These are phyloP conservation scores for Stephanodiscus minutulus DNA, from an alignment of 108 stramenopile genomes.

Conservation along the genomic window DNA sequence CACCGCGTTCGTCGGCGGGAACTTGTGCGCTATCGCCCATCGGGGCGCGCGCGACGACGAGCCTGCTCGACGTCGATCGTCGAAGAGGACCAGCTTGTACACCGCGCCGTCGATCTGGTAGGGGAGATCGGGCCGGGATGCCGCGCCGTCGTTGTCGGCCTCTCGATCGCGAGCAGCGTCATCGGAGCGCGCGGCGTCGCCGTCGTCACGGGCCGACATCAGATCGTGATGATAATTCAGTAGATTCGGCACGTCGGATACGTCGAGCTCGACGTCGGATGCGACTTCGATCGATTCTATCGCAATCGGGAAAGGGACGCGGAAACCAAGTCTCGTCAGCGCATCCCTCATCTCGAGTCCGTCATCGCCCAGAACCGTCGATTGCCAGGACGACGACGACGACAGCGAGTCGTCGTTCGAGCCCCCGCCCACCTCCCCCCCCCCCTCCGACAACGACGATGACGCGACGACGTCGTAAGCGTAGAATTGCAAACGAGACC, in stretches of 20 bases:
- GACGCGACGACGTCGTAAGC: slow-evolving; percentile 80
- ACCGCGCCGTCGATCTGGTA: slow-evolving; percentile 93
- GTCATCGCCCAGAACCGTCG: slow-evolving; percentile 16
- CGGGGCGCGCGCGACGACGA: slow-evolving; percentile 78
- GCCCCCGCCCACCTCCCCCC: neutral
- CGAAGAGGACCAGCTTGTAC: slow-evolving; percentile 78
- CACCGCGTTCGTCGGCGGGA: slow-evolving; percentile 66
- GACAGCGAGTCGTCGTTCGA: too few species aligned
- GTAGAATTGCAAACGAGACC: slow-evolving; percentile 77
- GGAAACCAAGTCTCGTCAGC: slow-evolving; percentile 63
- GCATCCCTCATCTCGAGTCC: slow-evolving; percentile 44
- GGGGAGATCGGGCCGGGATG: slow-evolving; percentile 38
- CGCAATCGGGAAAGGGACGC: slow-evolving; percentile 55
- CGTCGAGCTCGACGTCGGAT: slow-evolving; percentile 18
- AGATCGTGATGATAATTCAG: slow-evolving; percentile 59
- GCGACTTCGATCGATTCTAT: slow-evolving; percentile 41
- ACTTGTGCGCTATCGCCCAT: slow-evolving; percentile 95
- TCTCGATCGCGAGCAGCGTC: slow-evolving; percentile 7
- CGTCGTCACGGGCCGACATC: slow-evolving; percentile 45
- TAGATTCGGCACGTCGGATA: slow-evolving; percentile 35
- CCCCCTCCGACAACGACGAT: neutral
- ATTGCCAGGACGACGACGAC: neutral
- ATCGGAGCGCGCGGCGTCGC: neutral
- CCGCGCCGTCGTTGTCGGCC: neutral
- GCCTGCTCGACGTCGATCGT: slow-evolving; percentile 60